Evolutionary conservation across 129 eudicot species (phyloP).

Genomic region (Centrapalus pauciflorus): DNA sequence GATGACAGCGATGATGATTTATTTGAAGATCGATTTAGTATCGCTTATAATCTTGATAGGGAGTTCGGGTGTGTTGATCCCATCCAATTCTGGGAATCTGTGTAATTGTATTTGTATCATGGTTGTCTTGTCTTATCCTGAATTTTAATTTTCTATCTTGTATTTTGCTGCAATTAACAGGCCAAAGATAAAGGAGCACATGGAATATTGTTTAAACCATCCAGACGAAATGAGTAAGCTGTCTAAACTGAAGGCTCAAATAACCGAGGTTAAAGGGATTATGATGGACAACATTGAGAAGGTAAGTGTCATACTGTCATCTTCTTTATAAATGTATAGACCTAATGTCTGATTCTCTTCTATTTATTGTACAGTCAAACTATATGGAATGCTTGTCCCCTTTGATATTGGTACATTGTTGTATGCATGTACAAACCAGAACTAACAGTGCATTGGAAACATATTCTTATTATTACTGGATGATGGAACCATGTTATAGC

Average conservation of each 20-base stretch:
- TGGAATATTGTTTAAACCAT: conserved; percentile 93
- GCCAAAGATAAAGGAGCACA: conserved; percentile 94
- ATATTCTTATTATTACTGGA: not conserved
- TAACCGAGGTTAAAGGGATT: conserved; percentile 95
- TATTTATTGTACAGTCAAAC: not conserved
- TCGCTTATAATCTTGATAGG: conserved; percentile 96
- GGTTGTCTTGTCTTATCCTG: not conserved
- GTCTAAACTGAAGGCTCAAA: conserved; percentile 88
- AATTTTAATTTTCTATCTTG: not conserved
- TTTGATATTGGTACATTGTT: not conserved
- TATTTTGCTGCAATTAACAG: conserved; percentile 30
- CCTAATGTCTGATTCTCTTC: not conserved
- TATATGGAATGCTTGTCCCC: not conserved
- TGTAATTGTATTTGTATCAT: not conserved
- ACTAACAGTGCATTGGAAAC: not conserved
- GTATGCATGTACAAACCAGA: conserved; percentile 5
- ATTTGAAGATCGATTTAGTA: conserved; percentile 93
- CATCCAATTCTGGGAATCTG: not conserved
- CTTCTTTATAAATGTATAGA: too few species aligned
- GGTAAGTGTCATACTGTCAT: conserved; percentile 45
- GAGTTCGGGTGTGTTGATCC: conserved; percentile 82
- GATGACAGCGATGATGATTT: conserved; percentile 82
- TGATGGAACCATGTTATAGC: not conserved
- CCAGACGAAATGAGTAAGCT: conserved; percentile 98
- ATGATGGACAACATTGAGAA: conserved; percentile 99